Conservation (phyloP, 441 rosid species). For the Syzygium syzygioides region DNA sequence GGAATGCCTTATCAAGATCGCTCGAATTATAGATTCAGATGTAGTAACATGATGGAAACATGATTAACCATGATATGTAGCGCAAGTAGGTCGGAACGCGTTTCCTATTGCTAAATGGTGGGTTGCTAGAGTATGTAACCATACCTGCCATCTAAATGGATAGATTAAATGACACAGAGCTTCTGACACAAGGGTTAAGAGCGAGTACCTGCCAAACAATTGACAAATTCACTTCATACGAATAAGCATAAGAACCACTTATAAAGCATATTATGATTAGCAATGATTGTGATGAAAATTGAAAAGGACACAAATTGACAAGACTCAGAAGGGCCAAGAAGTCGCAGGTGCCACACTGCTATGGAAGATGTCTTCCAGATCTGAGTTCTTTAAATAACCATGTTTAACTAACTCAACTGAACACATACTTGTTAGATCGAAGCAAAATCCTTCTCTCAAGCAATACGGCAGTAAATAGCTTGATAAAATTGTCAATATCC, state of each 20-base stretch:
- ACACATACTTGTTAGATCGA: conserved; percentile 82
- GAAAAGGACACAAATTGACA: not conserved
- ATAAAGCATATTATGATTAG: not conserved
- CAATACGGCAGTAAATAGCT: conserved; percentile 83
- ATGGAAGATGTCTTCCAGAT: not conserved
- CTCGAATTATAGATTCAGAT: not conserved
- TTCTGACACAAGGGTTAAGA: conserved; percentile 88
- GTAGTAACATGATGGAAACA: not conserved
- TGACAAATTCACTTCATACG: not conserved
- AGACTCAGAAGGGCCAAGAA: not conserved
- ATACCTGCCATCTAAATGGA: conserved; percentile 99
- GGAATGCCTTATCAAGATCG: not conserved
- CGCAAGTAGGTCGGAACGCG: not conserved
- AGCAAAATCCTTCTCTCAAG: conserved; percentile 91
- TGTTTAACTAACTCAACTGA: not conserved
- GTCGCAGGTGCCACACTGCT: not conserved
- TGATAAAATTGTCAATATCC: conserved; percentile 91
- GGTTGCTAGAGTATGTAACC: conserved; percentile 1
- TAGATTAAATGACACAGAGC: conserved; percentile 96
- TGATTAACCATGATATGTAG: not conserved
- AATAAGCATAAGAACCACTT: not conserved
- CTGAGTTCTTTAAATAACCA: not conserved
- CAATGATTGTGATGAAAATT: not conserved
- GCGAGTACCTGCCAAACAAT: conserved; percentile 61
- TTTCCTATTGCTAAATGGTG: not conserved